A percentile compares a stretch with the other conserved stretches of the same genome.
Evolutionary conservation across 1,284 basidiomycete genomes (phyloP).

Genomic region (Cutaneotrichosporon curvatum): DNA sequence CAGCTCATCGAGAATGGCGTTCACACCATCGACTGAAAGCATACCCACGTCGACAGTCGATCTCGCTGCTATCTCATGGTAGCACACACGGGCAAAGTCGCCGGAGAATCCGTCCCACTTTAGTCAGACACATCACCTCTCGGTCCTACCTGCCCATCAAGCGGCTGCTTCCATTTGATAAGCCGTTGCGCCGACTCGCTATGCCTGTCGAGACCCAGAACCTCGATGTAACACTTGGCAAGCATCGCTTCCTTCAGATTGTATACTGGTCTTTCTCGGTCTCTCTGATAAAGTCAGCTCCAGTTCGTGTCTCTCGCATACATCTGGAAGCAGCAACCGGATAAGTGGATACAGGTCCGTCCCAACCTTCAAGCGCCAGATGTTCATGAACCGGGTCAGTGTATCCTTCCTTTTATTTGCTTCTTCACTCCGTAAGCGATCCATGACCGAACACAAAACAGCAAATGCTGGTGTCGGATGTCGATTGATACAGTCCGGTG

Average conservation of each 20-base stretch:
- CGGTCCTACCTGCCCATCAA: slow-evolving; percentile 34
- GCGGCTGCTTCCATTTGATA: slow-evolving; percentile 81
- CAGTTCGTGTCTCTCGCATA: slow-evolving; percentile 21
- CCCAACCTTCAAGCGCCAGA: slow-evolving; percentile 47
- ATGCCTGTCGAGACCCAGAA: slow-evolving; percentile 69
- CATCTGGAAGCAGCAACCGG: slow-evolving; percentile 49
- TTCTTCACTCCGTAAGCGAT: slow-evolving; percentile 38
- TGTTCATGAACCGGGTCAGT: slow-evolving; percentile 35
- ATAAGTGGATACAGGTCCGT: slow-evolving; percentile 50
- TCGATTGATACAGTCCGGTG: slow-evolving; percentile 41
- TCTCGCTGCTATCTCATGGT: slow-evolving; percentile 72
- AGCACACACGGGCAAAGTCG: slow-evolving; percentile 77
- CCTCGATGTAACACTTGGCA: slow-evolving; percentile 79
- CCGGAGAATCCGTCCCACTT: slow-evolving; percentile 49
- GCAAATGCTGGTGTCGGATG: slow-evolving; percentile 43
- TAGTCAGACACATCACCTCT: not conserved
- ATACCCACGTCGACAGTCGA: slow-evolving; percentile 72
- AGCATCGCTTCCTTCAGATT: slow-evolving; percentile 85
- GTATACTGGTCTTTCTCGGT: slow-evolving; percentile 80
- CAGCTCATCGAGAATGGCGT: slow-evolving; percentile 67
- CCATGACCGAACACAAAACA: slow-evolving; percentile 42
- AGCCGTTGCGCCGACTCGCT: slow-evolving; percentile 72
- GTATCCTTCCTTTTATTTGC: slow-evolving; percentile 35
- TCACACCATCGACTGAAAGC: slow-evolving; percentile 71
- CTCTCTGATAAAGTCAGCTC: slow-evolving; percentile 57